A percentile compares a stretch with the other conserved stretches of the same genome.
phyloP scores from a whole-genome alignment of 129 eudicot genomes.

The Lactuca sativa region DNA sequence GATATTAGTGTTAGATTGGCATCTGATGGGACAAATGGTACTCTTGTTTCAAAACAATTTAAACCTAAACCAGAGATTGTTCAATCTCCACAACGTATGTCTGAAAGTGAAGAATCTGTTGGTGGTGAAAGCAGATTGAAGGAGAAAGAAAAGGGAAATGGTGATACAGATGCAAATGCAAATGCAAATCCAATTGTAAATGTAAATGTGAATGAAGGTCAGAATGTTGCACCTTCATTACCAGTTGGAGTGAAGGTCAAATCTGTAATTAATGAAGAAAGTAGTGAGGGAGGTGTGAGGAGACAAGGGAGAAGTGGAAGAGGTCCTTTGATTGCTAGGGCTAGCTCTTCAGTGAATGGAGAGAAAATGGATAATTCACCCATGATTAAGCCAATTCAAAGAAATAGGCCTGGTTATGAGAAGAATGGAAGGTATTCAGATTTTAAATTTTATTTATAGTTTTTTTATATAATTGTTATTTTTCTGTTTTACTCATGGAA shows the following conservation, averaged over 20 bases:
- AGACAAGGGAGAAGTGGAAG: conserved; percentile 84
- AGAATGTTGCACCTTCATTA: conserved; percentile 46
- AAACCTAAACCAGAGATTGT: conserved; percentile 60
- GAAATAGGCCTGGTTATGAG: conserved; percentile 61
- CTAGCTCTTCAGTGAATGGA: conserved; percentile 52
- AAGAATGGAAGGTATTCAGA: conserved; percentile 70
- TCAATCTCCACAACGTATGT: conserved; percentile 64
- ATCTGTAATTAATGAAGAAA: conserved; percentile 51
- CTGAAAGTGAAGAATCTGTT: conserved; percentile 89
- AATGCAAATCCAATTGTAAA: conserved; percentile 32
- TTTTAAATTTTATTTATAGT: neutral
- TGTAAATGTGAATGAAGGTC: conserved; percentile 31
- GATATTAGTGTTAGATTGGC: conserved; percentile 53
- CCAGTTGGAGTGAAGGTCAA: conserved; percentile 58
- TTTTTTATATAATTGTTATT: neutral
- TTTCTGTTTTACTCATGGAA: conserved; percentile 12
- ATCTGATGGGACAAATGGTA: conserved; percentile 42
- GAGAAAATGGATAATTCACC: conserved; percentile 55
- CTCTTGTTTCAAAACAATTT: conserved; percentile 44
- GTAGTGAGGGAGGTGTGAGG: conserved; percentile 66
- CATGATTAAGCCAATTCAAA: conserved; percentile 58
- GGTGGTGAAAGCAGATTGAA: conserved; percentile 54
- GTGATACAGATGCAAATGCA: conserved; percentile 42
- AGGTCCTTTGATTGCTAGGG: conserved; percentile 69
- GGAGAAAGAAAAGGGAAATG: conserved; percentile 39